Percentiles rank a stretch among this genome's conserved stretches.
These are phyloP conservation scores for Stagonosporopsis tanaceti DNA, from an alignment of 2,329 filamentous ascomycete species.

Conservation along the genomic window DNA sequence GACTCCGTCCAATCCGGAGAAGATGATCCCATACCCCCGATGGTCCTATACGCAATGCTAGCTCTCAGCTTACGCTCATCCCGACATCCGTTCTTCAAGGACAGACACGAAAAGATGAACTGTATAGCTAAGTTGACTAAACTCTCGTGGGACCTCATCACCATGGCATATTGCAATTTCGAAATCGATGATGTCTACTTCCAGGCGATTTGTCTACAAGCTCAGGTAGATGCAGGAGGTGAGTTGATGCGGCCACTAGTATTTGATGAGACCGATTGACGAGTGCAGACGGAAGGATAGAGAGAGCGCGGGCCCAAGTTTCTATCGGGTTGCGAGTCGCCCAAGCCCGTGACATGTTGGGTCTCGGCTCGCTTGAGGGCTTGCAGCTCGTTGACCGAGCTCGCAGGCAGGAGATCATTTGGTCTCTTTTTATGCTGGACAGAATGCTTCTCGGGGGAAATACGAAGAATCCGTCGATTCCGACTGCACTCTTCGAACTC, in stretches of 20 bases:
- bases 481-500: conserved; percentile 4
- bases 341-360: conserved; percentile 11
- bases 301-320: conserved; percentile 13
- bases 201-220: conserved; percentile 13
- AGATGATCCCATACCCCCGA: conserved; percentile 1
- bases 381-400: conserved; percentile 2
- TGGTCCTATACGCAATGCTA: conserved; percentile 10
- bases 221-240: conserved; percentile 14
- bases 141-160: conserved; percentile 12
- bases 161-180: conserved; percentile 13
- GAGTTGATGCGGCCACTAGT: not conserved
- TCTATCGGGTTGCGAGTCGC: conserved; percentile 10
- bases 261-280: not conserved
- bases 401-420: conserved; percentile 16
- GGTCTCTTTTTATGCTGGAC: conserved; percentile 19
- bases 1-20: not conserved
- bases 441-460: conserved; percentile 17
- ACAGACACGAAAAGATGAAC: not conserved
- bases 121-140: conserved; percentile 9
- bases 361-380: not conserved
- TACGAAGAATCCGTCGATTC: conserved; percentile 5
- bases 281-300: conserved; percentile 5
- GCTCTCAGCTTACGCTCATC: conserved; percentile 16
- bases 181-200: conserved; percentile 13
- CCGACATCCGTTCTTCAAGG: conserved; percentile 6